Base-by-base conservation (phyloP, 2,329 filamentous ascomycete genomes). In the Thyridium curvatum region DNA sequence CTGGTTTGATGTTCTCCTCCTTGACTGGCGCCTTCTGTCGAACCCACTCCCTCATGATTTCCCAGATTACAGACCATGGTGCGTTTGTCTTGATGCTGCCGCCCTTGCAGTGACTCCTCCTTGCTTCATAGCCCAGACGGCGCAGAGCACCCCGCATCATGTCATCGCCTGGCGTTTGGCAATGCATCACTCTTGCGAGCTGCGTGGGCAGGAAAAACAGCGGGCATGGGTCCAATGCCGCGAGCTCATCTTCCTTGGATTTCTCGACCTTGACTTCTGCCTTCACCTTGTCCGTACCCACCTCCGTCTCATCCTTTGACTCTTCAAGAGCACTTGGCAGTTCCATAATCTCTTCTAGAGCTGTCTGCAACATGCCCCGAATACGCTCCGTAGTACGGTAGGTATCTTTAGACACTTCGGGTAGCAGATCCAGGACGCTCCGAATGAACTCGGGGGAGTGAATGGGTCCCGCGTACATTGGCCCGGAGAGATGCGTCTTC, bases 81-180 rank as follows among this genome's bases (percentile, higher is more conserved):
- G 93, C 93, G 61, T 97, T 81, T 0, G 93, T 97, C 66, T 94
- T 94, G 61, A 97, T 81, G 53, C 86, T 93, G 18, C 90, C 91
- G 0, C 87, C 76, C 49, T 89, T 88, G 51, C 88, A 88, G 60
- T 98, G 93, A 50, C 86, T 94, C 52, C 91, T 79, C 1, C 86
- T 86, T 4, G 85, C 85, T 34, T 76, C 74, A 56, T 94, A 97
- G 7, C 91, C 93, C 2, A 94, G 71, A 43, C 84, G 76, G 16
- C 80, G 73, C 21, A 98, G 66, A 3, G 93, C 93, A 16, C 93
- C 91, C 34, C 86, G 79, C 44, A 98, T 65, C 39, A 82, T 73
- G 47, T 86, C 80, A 46, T 90, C 81, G n/a, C 84, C 74, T 1
- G 91, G 88, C 4, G 88, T 88, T 18, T 79, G 66, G 52, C 84